phyloP scores from a whole-genome alignment of 2,329 filamentous ascomycete genomes.

The Sporothrix dimorphospora region DNA sequence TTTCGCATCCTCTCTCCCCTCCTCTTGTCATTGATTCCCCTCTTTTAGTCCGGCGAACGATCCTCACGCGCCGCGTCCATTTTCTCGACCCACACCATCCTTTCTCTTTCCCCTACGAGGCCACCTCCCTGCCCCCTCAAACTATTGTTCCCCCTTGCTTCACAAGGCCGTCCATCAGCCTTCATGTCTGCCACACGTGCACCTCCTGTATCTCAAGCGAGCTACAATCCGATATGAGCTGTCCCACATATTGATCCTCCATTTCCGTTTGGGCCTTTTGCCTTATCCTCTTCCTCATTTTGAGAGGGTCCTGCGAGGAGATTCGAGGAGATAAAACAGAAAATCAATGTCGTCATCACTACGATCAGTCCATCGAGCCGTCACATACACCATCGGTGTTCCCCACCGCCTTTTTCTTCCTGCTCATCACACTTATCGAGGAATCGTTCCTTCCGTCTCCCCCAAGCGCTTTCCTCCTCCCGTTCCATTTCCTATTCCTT shows the following conservation, averaged over 20 bases:
- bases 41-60: background rate
- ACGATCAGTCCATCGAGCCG: background rate
- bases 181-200: slow-evolving; percentile 11
- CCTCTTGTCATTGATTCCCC: background rate
- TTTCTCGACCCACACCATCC: background rate
- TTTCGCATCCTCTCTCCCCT: background rate
- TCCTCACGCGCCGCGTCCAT: slow-evolving; percentile 17
- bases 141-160: slow-evolving; percentile 9
- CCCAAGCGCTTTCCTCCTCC: background rate
- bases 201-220: background rate
- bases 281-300: background rate
- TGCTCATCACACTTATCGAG: background rate
- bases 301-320: background rate
- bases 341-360: slow-evolving; percentile 24
- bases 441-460: background rate
- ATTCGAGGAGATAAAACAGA: background rate
- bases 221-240: slow-evolving; percentile 5
- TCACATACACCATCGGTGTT: background rate
- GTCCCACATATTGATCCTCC: background rate
- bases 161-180: slow-evolving; percentile 6
- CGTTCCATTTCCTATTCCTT: background rate
- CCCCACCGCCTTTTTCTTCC: background rate
- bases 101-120: background rate
- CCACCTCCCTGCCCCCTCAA: background rate
- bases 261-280: too few relatives aligned